phyloP scores from a whole-genome alignment of 2,329 filamentous ascomycete genomes.

The Fusarium redolens region DNA sequence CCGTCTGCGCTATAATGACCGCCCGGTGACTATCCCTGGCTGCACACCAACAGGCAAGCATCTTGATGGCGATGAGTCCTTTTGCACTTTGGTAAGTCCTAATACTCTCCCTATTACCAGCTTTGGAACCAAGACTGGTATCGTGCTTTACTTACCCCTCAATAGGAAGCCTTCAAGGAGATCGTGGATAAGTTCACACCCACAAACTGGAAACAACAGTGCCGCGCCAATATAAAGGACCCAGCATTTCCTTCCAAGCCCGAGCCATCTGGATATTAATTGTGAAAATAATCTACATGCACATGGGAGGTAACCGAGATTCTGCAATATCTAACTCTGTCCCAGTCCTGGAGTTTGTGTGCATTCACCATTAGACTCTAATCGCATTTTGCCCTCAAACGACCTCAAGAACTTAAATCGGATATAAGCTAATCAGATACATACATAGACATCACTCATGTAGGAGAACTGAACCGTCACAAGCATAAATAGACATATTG shows the following conservation, averaged over 20 bases:
- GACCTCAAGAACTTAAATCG: not conserved
- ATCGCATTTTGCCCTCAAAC: not conserved
- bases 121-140: not conserved
- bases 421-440: not conserved
- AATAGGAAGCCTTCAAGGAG: constrained; percentile 87
- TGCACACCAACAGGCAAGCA: constrained; percentile 84
- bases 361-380: not conserved
- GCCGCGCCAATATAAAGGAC: constrained; percentile 57
- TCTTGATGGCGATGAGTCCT: constrained; percentile 84
- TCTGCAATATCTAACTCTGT: not conserved
- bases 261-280: constrained; percentile 62
- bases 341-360: constrained; percentile 1
- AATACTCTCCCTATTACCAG: not conserved
- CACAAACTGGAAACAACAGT: constrained; percentile 74
- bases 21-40: constrained; percentile 82
- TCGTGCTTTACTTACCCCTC: constrained; percentile 18
- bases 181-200: constrained; percentile 94
- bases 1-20: constrained; percentile 90
- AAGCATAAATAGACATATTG: not conserved
- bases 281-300: not conserved
- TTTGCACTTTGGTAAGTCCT: constrained; percentile 82
- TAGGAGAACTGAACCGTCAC: not conserved
- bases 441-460: not conserved
- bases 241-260: constrained; percentile 60
- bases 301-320: not conserved